These are phyloP conservation scores for Pythium insidiosum DNA, from an alignment of 352 stramenopile genomes.

Conservation along the genomic window DNA sequence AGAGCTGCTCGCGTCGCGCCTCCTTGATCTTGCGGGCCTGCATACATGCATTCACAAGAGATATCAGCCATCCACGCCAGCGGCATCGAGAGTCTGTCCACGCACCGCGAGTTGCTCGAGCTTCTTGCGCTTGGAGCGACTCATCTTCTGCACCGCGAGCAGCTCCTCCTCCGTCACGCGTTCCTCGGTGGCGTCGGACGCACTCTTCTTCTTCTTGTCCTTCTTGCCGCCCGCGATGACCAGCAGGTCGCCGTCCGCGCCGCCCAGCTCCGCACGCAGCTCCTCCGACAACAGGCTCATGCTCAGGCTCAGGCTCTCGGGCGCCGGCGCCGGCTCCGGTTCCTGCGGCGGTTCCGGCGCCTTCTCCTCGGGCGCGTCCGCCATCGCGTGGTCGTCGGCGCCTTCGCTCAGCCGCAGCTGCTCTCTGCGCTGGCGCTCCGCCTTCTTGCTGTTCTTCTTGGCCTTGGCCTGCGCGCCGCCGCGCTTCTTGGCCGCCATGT, in stretches of 20 bases:
- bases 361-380: not conserved
- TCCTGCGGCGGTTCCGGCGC: not conserved
- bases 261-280: slow-evolving; percentile 53
- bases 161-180: slow-evolving; percentile 45
- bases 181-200: slow-evolving; percentile 37
- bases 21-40: slow-evolving; percentile 72
- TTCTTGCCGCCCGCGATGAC: slow-evolving; percentile 49
- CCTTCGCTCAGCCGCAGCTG: slow-evolving; percentile 7
- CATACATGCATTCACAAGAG: not conserved
- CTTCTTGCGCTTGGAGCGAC: slow-evolving; percentile 80
- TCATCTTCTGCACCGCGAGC: slow-evolving; percentile 56
- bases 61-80: too few relatives aligned
- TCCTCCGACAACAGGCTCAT: slow-evolving; percentile 53
- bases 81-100: too few relatives aligned
- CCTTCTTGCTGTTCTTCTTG: slow-evolving; percentile 50
- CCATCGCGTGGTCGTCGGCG: slow-evolving; percentile 1
- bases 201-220: slow-evolving; percentile 32
- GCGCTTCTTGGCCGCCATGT: slow-evolving; percentile 55
- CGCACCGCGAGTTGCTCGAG: slow-evolving; percentile 53
- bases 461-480: slow-evolving; percentile 19
- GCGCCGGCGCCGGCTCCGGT: slow-evolving; percentile 1
- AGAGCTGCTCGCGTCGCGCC: slow-evolving; percentile 55
- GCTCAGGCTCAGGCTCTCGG: not conserved
- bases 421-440: slow-evolving; percentile 3
- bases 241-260: slow-evolving; percentile 45